These are phyloP conservation scores for Bipolaris oryzae DNA, from an alignment of 2,329 filamentous ascomycete species.

Conservation along the genomic window DNA sequence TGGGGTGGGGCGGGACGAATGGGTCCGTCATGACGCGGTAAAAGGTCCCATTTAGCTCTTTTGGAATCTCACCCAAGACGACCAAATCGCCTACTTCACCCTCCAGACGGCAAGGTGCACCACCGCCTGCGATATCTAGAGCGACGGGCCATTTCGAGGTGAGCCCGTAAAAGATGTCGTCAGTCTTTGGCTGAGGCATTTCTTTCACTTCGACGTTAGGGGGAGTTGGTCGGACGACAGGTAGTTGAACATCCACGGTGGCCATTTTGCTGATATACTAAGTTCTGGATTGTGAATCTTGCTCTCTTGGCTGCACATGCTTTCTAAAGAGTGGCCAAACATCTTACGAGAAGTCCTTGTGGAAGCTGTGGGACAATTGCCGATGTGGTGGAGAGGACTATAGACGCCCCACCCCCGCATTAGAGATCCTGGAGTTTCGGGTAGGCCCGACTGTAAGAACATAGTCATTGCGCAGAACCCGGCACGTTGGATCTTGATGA, in stretches of 20 bases:
- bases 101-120: conserved; percentile 22
- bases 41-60: neutral
- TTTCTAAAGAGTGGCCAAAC: neutral
- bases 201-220: neutral
- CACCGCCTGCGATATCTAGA: neutral
- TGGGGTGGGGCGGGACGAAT: neutral
- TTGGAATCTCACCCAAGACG: neutral
- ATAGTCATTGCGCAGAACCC: neutral
- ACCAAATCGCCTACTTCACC: neutral
- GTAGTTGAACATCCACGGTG: neutral
- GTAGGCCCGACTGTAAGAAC: neutral
- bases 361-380: neutral
- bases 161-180: neutral
- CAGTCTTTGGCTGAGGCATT: neutral
- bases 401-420: neutral
- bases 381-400: neutral
- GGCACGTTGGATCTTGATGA: neutral
- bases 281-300: neutral
- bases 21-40: neutral
- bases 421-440: neutral
- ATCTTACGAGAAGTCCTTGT: neutral
- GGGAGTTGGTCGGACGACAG: neutral
- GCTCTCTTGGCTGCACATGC: neutral
- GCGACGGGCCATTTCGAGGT: neutral
- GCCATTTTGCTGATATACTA: neutral